These are phyloP conservation scores for Naegleria gruberi DNA, from an alignment of 208 protist species.

Conservation along the genomic window DNA sequence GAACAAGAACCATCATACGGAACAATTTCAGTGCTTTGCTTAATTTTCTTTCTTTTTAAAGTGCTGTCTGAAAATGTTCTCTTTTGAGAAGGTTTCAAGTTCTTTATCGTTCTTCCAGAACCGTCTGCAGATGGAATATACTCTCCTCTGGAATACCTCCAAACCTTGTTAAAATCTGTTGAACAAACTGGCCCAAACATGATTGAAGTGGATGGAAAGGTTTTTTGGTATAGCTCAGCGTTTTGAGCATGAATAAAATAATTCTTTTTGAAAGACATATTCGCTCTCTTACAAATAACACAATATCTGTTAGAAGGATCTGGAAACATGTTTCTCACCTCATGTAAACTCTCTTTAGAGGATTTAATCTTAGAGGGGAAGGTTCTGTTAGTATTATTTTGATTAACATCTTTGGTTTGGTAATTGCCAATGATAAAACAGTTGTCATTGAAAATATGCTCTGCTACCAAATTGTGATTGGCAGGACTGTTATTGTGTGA, in stretches of 20 bases:
- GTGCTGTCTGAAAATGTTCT: no score
- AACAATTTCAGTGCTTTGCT: no score
- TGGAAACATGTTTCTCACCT: not conserved
- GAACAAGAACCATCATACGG: no score
- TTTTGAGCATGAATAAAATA: not conserved
- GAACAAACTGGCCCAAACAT: not conserved
- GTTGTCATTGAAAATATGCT: no score
- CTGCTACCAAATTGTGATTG: no score
- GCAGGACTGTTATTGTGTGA: no score
- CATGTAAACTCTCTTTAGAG: not conserved
- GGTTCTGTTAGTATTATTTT: no score
- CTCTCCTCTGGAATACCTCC: not conserved
- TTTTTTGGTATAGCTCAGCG: not conserved
- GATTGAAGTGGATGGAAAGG: not conserved
- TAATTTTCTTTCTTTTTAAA: no score
- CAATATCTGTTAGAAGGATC: not conserved
- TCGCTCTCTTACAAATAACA: not conserved
- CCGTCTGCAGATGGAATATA: not conserved
- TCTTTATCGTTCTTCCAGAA: not conserved
- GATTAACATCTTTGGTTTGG: no score
- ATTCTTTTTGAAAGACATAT: not conserved
- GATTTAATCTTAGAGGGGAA: no score
- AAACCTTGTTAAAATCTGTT: not conserved
- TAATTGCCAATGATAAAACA: no score
- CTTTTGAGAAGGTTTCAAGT: no score